Evolutionary conservation across 768 basidiomycete species (phyloP), one percentile per base, ranked within the genome.

Genomic region (Psilocybe sp.): DNA sequence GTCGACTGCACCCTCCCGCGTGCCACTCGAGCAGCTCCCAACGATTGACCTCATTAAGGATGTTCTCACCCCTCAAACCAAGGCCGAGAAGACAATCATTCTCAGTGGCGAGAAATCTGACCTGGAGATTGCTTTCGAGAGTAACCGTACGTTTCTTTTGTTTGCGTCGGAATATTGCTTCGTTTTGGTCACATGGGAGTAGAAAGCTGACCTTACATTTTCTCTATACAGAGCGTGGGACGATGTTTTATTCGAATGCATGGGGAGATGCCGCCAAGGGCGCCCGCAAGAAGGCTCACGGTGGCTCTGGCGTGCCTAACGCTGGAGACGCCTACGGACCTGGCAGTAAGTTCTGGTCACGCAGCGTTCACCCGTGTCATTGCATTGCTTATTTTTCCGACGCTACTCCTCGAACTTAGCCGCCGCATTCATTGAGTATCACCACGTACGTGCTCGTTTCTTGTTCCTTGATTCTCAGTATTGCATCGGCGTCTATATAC

Each of bases 241-340:
- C 87, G 34, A 88, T 89, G 78, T 83, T 88, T 57, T 89, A 89
- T 62, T 77, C 85, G 2, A 82, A 84, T 60, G 80, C 77, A 43
- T 67, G 78, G 47, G 69, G 81, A 12, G 66, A 75, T 42, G 64
- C 71, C 14, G 61, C 67, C 14, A 74, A 71, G 13, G 81, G 78
- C 13, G 78, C 81, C 31, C 75, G 84, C 40, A 89, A 89, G 73
- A 80, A 77, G 64, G 84, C 87, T 33, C 88, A 91, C 58, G 87
- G 87, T 14, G 87, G 87, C 2, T 80, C 79, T n/a, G 86, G 86
- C 18, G 65, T 69, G 15, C 66, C 61, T 42, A 80, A 73, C 19
- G 62, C 74, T 16, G 80, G 80, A 1, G 79, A 84, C 49, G 79
- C 82, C 5, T 89, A 89, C 60, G 67, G 70, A 32, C 70, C 78